phyloP scores from a whole-genome alignment of 495 filamentous ascomycete species.

The Bacidia gigantensis region DNA sequence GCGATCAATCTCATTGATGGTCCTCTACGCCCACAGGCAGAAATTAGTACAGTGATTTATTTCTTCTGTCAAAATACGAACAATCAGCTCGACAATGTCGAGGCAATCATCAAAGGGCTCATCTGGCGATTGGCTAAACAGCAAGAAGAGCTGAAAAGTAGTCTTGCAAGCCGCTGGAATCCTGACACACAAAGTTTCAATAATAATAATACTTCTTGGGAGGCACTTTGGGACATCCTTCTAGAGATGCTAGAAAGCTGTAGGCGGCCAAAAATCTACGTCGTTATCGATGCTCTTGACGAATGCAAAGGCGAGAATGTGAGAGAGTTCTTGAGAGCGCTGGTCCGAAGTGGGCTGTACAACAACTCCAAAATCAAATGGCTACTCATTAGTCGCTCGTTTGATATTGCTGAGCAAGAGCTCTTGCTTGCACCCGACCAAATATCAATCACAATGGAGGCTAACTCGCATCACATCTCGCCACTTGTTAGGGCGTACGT shows the following conservation, averaged over 20 bases:
- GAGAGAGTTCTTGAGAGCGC: constrained; percentile 2
- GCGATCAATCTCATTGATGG: constrained; percentile 25
- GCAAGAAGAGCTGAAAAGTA: constrained; percentile 5
- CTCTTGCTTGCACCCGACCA: background rate
- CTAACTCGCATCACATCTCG: constrained; percentile 22
- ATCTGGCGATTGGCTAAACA: constrained; percentile 6
- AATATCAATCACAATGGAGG: constrained; percentile 10
- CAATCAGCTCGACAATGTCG: constrained; percentile 5
- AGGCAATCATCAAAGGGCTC: constrained; percentile 5
- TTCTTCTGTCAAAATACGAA: constrained; percentile 30
- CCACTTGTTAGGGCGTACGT: constrained; percentile 18
- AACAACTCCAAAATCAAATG: background rate
- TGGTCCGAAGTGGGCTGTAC: background rate
- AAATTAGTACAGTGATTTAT: constrained; percentile 22
- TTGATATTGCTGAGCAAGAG: background rate
- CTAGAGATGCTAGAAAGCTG: background rate
- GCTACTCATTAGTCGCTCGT: constrained; percentile 4
- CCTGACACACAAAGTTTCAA: background rate
- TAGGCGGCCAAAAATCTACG: constrained; percentile 1
- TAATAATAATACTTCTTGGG: background rate
- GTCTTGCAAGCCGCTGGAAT: background rate
- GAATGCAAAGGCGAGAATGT: constrained; percentile 10
- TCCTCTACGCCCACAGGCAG: constrained; percentile 8
- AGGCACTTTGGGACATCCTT: constrained; percentile 1
- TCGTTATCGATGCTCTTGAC: constrained; percentile 17